phyloP scores from a whole-genome alignment of 2,329 filamentous ascomycete genomes.

The Arthrobotrys sinensis region DNA sequence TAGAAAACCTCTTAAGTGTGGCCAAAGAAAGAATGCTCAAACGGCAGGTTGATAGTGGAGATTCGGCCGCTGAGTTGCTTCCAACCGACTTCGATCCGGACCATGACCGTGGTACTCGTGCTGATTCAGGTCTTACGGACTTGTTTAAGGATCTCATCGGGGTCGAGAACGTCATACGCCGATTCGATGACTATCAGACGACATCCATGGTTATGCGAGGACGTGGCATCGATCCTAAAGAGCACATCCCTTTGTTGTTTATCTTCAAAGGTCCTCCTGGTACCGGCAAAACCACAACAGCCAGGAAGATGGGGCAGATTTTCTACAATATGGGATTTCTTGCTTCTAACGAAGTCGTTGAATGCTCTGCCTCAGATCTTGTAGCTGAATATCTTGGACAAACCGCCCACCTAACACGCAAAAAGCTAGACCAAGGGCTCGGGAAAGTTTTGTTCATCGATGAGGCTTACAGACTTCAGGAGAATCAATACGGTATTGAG shows the following conservation, averaged over 20 bases:
- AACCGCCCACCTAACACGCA: conserved; percentile 77
- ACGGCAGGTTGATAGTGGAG: conserved; percentile 66
- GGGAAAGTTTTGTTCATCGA: conserved; percentile 81
- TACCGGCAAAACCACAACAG: conserved; percentile 81
- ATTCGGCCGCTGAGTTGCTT: conserved; percentile 65
- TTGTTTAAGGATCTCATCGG: conserved; percentile 76
- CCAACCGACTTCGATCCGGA: conserved; percentile 74
- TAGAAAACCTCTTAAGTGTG: conserved; percentile 77
- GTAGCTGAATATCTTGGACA: conserved; percentile 80
- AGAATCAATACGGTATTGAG: conserved; percentile 74
- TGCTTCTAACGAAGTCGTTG: conserved; percentile 73
- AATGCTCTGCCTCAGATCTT: conserved; percentile 79
- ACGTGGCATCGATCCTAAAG: conserved; percentile 72
- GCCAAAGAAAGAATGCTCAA: conserved; percentile 73
- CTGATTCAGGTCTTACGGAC: conserved; percentile 70
- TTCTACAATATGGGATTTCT: conserved; percentile 83
- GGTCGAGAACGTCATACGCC: conserved; percentile 72
- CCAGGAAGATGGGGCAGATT: conserved; percentile 80
- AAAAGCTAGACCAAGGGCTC: conserved; percentile 74
- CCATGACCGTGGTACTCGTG: conserved; percentile 71
- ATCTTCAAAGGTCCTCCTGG: conserved; percentile 78
- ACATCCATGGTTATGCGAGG: conserved; percentile 72
- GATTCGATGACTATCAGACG: conserved; percentile 73
- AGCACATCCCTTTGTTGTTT: conserved; percentile 77
- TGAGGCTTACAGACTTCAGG: conserved; percentile 78